Evolutionary conservation across 257 asterid genomes (phyloP), one percentile per base, ranked within the genome.

Genomic region (Salvia splendens): DNA sequence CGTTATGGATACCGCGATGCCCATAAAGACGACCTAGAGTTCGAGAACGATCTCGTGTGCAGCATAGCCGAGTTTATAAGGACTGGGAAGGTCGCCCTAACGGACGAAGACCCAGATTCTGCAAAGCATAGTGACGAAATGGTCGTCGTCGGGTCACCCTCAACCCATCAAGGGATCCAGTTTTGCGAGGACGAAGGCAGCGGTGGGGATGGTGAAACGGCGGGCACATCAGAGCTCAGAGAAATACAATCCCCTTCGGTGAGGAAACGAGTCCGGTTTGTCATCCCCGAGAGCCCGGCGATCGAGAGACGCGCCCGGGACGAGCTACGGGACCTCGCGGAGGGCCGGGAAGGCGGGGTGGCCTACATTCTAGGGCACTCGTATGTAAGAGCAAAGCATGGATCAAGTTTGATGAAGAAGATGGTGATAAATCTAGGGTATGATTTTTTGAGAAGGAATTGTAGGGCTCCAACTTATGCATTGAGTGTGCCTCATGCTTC

Each of bases 311-410:
- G 14, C 4, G 71, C 84, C 0, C 80, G 72, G 0, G 85, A 76
- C 12, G 96, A 91, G 84, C 32, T 91, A 43, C 46, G 84, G 14
- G 94, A 81, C 1, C 63, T 91, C 24, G 83, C 75, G 93, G 95
- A 91, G 42, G 97, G 96, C 20, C 74, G 97, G 73, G 97, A 91
- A 46, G 88, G 86, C 0, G 96, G 96, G 12, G 43, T 91, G 14
- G 93, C 97, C 0, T 85, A 88, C 83, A 86, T 91, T 16, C 28
- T 86, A 59, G 97, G 97, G n/a, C 96, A 88, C 70, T 91, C 89
- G 0, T 91, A 91, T 49, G 86, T 91, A 35, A 81, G 83, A 41
- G 93, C 97, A 5, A 88, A 91, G 74, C 75, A 75, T 40, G 97
- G 97, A 0, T 91, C 97, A 4, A 76, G 95, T 71, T 73, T 80